Evolutionary conservation across 2,329 filamentous ascomycete genomes (phyloP), one percentile per base, ranked within the genome.

Genomic region (Fusarium burgessii): DNA sequence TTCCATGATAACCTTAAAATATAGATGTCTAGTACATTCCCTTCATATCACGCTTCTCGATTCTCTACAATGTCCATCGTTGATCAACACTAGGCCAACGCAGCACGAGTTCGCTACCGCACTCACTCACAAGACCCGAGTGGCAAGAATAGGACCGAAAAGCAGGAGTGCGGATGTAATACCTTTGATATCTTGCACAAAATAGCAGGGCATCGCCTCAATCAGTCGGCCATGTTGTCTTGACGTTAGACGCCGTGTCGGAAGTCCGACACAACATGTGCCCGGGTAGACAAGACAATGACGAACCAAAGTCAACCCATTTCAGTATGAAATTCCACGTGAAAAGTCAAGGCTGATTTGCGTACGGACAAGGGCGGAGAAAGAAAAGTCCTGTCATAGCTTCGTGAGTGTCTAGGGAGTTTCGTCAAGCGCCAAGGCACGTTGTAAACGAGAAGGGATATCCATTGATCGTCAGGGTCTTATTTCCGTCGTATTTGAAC

Each of bases 141-240:
- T 8, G 29, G 29, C 8, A 29, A 29, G 10, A 29, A 9, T 29
- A 29, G 29, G 29, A 29, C 29, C 29, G 29, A 29, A 11, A 29
- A 29, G 3, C 29, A 10, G 8, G 29, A 2, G 29, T 67, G 42
- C 57, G 64, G 55, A 40, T 33, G 67, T 55, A 66, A 62, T 50
- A 32, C 38, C 62, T 67, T 36, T 27, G 18, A 45, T 49, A 42
- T 67, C 62, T 56, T 25, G 11, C 15, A 36, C 40, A 29, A 57
- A 56, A 68, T 67, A 66, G 62, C 56, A 67, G 62, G 40, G 62
- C 64, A 67, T 67, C 62, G 62, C 56, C n/a, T 68, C 56, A 51
- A 68, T 58, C 63, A 68, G 38, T 62, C 49, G 29, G 63, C 40
- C 64, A 68, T 36, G 33, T 52, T 71, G 67, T 42, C 52, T 70